Evolutionary conservation across 2,329 filamentous ascomycete genomes (phyloP).

Genomic region (Epichloe gansuensis): DNA sequence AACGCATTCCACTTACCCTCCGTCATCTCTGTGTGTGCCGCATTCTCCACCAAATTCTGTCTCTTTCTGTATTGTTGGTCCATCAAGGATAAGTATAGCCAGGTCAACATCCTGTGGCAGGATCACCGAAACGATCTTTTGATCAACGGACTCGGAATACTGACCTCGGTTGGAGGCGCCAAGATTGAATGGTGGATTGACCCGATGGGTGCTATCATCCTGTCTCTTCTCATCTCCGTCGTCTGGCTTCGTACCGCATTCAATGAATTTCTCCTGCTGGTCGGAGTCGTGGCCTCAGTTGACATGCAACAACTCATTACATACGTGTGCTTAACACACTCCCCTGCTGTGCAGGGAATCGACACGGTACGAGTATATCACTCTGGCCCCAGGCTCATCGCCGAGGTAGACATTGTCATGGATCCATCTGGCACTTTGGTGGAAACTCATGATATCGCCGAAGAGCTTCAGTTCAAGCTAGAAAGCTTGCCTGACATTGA

Average conservation of each 20-base stretch:
- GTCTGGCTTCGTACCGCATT: constrained; percentile 83
- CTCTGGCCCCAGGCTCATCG: constrained; percentile 74
- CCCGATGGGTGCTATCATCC: constrained; percentile 74
- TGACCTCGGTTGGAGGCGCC: constrained; percentile 81
- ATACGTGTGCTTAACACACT: constrained; percentile 83
- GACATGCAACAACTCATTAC: constrained; percentile 88
- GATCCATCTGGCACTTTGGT: constrained; percentile 57
- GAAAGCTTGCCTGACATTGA: constrained; percentile 88
- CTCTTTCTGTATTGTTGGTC: constrained; percentile 91
- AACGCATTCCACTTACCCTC: constrained; percentile 68
- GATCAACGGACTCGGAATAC: constrained; percentile 85
- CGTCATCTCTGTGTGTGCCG: constrained; percentile 70
- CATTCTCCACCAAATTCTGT: constrained; percentile 70
- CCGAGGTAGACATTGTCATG: constrained; percentile 96
- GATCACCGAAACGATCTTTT: constrained; percentile 96
- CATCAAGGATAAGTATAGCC: constrained; percentile 78
- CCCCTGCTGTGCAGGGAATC: constrained; percentile 65
- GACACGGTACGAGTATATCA: constrained; percentile 95
- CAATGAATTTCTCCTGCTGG: constrained; percentile 77
- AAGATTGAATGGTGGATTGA: constrained; percentile 94
- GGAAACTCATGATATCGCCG: constrained; percentile 83
- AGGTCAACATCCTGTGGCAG: constrained; percentile 87
- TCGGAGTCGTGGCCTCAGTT: constrained; percentile 77
- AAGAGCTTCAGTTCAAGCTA: constrained; percentile 86
- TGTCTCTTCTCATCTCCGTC: constrained; percentile 63